phyloP scores from a whole-genome alignment of 2,329 filamentous ascomycete genomes.

The Tothia fuscella region DNA sequence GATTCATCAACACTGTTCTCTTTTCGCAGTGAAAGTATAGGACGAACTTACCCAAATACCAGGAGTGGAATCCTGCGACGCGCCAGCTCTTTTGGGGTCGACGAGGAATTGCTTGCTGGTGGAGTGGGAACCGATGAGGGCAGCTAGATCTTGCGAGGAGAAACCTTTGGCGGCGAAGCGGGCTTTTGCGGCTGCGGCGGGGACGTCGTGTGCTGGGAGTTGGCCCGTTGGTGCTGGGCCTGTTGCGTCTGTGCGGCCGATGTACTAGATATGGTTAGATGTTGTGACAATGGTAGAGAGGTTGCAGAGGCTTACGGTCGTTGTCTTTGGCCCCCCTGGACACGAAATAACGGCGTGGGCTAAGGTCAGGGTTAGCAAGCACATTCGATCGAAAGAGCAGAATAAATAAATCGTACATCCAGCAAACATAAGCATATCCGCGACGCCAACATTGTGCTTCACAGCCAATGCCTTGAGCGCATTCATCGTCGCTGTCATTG shows the following conservation, averaged over 20 bases:
- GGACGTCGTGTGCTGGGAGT: conserved; percentile 24
- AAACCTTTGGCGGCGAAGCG: conserved; percentile 42
- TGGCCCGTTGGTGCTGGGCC: conserved; percentile 6
- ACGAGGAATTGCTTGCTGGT: conserved; percentile 36
- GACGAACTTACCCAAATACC: conserved; percentile 14
- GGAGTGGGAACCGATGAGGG: conserved; percentile 44
- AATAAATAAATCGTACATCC: conserved; percentile 15
- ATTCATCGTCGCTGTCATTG: conserved; percentile 30
- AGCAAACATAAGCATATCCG: conserved; percentile 44
- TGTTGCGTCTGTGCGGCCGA: conserved; percentile 10
- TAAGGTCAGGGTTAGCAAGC: conserved; percentile 14
- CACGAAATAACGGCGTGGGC: conserved; percentile 37
- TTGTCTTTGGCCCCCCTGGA: conserved; percentile 39
- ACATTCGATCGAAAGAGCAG: background rate
- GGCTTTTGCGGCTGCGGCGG: conserved; percentile 31
- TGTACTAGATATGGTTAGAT: conserved; percentile 19
- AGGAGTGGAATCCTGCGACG: conserved; percentile 10
- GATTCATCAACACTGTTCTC: background rate
- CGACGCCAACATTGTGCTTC: conserved; percentile 35
- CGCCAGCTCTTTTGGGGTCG: conserved; percentile 21
- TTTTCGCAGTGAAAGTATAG: too few relatives aligned
- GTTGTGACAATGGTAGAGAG: background rate
- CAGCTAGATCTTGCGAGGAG: conserved; percentile 36
- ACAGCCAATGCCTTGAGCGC: conserved; percentile 27
- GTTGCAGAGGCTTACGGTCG: conserved; percentile 16